Evolutionary conservation across 148 eudicot species (phyloP).

Genomic region (Vaccinium darrowii): DNA sequence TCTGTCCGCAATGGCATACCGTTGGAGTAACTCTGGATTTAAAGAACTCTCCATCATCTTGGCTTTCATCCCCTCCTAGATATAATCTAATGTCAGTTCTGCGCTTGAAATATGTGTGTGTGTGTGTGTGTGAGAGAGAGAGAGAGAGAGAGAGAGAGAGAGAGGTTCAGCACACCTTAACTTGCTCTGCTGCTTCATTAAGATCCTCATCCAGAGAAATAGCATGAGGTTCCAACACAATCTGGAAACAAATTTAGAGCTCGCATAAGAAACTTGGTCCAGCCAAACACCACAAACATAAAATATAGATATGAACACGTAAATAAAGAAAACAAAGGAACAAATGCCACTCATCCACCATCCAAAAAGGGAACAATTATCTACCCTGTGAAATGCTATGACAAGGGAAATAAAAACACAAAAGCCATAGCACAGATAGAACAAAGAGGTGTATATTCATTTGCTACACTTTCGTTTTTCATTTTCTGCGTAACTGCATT

Average conservation of each 20-base stretch:
- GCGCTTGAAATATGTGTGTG: background rate
- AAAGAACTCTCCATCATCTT: conserved; percentile 40
- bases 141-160: background rate
- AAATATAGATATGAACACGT: background rate
- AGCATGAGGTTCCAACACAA: conserved; percentile 60
- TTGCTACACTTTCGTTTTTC: background rate
- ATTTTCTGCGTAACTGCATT: no score
- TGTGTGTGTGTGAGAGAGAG: no score
- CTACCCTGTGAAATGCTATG: no score
- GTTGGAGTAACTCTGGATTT: conserved; percentile 54
- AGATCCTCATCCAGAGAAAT: conserved; percentile 82
- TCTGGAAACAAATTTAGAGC: conserved; percentile 35
- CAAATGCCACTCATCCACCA: background rate
- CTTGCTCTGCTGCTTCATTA: conserved; percentile 57
- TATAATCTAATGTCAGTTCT: background rate
- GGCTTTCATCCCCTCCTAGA: conserved; percentile 63
- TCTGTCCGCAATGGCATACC: conserved; percentile 55
- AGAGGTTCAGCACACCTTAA: conserved; percentile 41
- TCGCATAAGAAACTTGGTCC: background rate
- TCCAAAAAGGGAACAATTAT: background rate
- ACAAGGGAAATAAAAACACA: background rate
- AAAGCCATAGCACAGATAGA: background rate
- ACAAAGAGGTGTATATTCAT: background rate
- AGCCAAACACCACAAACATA: background rate
- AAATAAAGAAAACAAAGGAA: background rate